phyloP scores from a whole-genome alignment of 2,329 filamentous ascomycete genomes.

The Alternaria novae-zelandiae region DNA sequence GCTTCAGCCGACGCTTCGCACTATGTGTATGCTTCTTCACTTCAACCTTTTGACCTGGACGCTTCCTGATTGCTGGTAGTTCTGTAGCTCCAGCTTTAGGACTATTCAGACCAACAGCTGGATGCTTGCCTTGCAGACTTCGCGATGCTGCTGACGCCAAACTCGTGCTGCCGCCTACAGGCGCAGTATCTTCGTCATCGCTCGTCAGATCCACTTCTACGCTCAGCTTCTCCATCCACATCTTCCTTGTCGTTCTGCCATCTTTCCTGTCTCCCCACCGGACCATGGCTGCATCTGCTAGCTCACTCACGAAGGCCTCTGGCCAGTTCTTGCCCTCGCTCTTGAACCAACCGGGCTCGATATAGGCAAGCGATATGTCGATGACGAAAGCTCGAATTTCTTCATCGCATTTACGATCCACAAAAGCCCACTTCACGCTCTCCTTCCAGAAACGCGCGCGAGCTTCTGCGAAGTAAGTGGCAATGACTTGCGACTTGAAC shows the following conservation, averaged over 20 bases:
- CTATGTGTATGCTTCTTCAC: not conserved
- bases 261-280: not conserved
- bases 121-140: not conserved
- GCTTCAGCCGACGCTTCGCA: not conserved
- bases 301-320: not conserved
- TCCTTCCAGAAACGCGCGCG: not conserved
- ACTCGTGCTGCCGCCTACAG: not conserved
- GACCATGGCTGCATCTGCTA: not conserved
- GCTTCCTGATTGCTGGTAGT: not conserved
- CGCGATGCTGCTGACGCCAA: not conserved
- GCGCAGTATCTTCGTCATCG: not conserved
- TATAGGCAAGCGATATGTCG: not conserved
- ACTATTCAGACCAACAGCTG: not conserved
- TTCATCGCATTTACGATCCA: not conserved
- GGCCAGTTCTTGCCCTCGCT: not conserved
- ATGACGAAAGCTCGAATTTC: conserved; percentile 1
- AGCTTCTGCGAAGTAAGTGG: not conserved
- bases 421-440: conserved; percentile 1
- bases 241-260: not conserved
- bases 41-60: not conserved
- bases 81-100: not conserved
- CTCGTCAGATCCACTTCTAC: not conserved
- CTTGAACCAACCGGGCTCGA: not conserved
- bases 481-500: not conserved
- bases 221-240: not conserved